Percentiles rank a stretch among this genome's conserved stretches.
These are phyloP conservation scores for Bacterosira constricta DNA, from an alignment of 108 stramenopile genomes.

Conservation along the genomic window DNA sequence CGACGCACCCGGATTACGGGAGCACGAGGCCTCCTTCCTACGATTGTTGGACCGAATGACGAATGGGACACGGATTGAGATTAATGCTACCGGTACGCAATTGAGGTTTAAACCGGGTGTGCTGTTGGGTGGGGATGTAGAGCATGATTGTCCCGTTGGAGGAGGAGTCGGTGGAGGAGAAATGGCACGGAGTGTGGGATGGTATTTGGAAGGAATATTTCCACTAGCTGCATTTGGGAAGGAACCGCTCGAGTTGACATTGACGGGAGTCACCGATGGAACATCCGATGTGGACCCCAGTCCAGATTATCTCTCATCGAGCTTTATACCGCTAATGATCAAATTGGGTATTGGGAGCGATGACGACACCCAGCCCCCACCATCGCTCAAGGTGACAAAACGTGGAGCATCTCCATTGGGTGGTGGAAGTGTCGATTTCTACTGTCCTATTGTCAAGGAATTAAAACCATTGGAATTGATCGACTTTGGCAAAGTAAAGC, in stretches of 20 bases:
- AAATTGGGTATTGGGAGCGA: conserved; percentile 90
- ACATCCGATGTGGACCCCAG: conserved; percentile 75
- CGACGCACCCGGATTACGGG: conserved; percentile 77
- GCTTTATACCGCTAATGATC: conserved; percentile 80
- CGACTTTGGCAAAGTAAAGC: conserved; percentile 94
- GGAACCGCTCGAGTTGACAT: conserved; percentile 74
- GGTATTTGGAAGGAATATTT: conserved; percentile 97
- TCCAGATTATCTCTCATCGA: conserved; percentile 81
- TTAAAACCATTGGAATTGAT: conserved; percentile 79
- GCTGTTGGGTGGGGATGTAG: conserved; percentile 85
- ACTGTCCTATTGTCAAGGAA: conserved; percentile 89
- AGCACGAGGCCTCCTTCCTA: conserved; percentile 88
- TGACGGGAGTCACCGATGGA: conserved; percentile 86
- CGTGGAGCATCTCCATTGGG: conserved; percentile 87
- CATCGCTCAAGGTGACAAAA: conserved; percentile 55
- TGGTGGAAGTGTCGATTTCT: conserved; percentile 84
- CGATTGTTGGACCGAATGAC: conserved; percentile 93
- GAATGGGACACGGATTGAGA: conserved; percentile 94
- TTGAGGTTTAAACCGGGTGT: conserved; percentile 93
- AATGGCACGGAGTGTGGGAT: conserved; percentile 76
- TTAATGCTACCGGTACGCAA: conserved; percentile 97
- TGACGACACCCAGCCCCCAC: conserved; percentile 52
- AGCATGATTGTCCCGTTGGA: conserved; percentile 85
- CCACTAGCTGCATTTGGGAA: conserved; percentile 97
- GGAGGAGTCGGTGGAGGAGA: neutral